These are phyloP conservation scores for Fusarium nanum DNA, from an alignment of 2,329 filamentous ascomycete species.

Conservation along the genomic window DNA sequence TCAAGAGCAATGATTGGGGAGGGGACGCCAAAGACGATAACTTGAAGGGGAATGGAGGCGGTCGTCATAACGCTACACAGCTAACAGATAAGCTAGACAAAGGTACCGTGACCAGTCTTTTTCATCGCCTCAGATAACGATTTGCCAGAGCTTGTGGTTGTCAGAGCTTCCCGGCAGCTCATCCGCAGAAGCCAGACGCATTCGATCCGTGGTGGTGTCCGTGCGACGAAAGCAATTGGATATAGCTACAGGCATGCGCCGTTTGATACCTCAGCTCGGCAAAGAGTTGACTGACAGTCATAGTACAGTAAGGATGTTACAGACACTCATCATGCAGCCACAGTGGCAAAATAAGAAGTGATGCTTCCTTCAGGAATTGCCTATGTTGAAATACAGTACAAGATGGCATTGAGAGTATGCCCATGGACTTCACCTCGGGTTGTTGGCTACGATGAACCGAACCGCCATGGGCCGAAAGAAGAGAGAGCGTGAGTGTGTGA, in stretches of 20 bases:
- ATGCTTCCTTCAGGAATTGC: not conserved
- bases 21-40: slow-evolving; percentile 4
- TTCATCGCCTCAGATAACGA: slow-evolving; percentile 11
- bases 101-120: slow-evolving; percentile 36
- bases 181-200: slow-evolving; percentile 4
- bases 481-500: not conserved
- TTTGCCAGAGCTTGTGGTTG: slow-evolving; percentile 17
- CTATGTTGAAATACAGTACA: not conserved
- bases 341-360: slow-evolving; percentile 25
- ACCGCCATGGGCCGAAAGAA: not conserved
- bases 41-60: slow-evolving; percentile 2
- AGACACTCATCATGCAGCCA: slow-evolving; percentile 7
- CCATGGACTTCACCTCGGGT: not conserved
- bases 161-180: slow-evolving; percentile 20
- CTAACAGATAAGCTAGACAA: slow-evolving; percentile 28
- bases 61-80: slow-evolving; percentile 29
- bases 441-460: not conserved
- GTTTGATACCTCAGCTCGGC: slow-evolving; percentile 27
- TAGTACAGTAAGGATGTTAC: not conserved
- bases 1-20: slow-evolving; percentile 29
- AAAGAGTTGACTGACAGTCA: slow-evolving; percentile 10
- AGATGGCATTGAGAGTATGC: not conserved
- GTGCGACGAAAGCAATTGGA: slow-evolving; percentile 25
- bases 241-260: slow-evolving; percentile 1
- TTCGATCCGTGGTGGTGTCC: slow-evolving; percentile 19